Conservation (phyloP, 2,329 filamentous ascomycete genomes). For the Trichoderma sp. region DNA sequence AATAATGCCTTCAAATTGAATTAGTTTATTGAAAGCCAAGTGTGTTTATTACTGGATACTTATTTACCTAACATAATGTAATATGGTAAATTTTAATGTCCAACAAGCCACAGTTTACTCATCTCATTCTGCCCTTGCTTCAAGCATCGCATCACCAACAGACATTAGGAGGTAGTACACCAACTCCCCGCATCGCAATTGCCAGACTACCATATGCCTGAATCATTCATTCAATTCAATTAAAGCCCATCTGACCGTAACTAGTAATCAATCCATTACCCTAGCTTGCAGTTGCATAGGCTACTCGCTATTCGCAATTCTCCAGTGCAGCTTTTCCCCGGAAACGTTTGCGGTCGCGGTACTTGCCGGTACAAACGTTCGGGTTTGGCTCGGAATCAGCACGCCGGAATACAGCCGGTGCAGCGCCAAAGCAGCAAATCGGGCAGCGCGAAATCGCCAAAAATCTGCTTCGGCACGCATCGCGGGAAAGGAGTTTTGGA, state of each 20-base stretch:
- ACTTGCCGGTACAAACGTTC: neutral
- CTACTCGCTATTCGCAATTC: neutral
- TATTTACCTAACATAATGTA: neutral
- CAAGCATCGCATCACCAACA: neutral
- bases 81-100: too few species aligned
- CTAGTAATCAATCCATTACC: neutral
- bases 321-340: neutral
- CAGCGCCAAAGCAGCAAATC: neutral
- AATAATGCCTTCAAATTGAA: neutral
- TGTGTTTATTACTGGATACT: neutral
- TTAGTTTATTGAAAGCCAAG: neutral
- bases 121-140: neutral
- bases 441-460: neutral
- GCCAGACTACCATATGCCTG: neutral
- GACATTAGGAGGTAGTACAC: neutral
- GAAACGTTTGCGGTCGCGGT: neutral
- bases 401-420: neutral
- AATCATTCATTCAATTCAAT: neutral
- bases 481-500: neutral
- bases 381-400: slow-evolving; percentile 8
- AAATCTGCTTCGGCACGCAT: neutral
- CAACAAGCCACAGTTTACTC: neutral
- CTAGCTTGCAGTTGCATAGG: neutral
- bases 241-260: neutral
- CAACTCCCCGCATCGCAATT: neutral